A percentile compares a stretch with the other conserved stretches of the same genome.
phyloP scores from a whole-genome alignment of 2,329 filamentous ascomycete species.

The Stylonectria norvegica region DNA sequence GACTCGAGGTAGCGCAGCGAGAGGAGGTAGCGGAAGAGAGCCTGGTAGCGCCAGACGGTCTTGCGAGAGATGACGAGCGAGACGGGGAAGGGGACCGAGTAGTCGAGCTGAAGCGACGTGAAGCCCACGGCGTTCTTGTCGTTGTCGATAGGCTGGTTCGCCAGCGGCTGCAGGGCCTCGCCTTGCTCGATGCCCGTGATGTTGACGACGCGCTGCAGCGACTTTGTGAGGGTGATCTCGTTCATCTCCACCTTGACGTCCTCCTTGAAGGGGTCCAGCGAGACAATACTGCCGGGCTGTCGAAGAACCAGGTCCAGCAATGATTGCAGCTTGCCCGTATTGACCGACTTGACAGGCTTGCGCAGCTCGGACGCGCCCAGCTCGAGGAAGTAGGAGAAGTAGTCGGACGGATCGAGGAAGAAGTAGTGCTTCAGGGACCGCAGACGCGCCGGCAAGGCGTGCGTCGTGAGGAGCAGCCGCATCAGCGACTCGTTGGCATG shows the following conservation, averaged over 20 bases:
- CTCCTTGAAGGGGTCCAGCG: conserved; percentile 95
- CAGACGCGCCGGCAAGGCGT: conserved; percentile 81
- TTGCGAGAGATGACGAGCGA: conserved; percentile 94
- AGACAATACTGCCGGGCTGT: conserved; percentile 92
- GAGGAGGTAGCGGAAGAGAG: conserved; percentile 89
- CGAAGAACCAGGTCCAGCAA: conserved; percentile 92
- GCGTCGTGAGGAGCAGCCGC: conserved; percentile 85
- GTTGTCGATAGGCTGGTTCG: conserved; percentile 65
- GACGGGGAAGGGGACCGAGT: conserved; percentile 88
- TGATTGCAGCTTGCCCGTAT: conserved; percentile 89
- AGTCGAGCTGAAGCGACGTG: conserved; percentile 90
- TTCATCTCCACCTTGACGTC: conserved; percentile 98
- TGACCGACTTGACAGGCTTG: conserved; percentile 84
- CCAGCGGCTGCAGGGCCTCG: conserved; percentile 71
- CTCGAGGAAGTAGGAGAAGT: conserved; percentile 97
- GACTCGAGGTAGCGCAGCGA: conserved; percentile 87
- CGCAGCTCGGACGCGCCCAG: conserved; percentile 84
- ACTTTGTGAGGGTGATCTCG: conserved; percentile 86
- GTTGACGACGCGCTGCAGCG: conserved; percentile 92
- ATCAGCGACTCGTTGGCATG: conserved; percentile 93
- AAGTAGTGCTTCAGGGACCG: conserved; percentile 97
- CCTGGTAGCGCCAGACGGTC: conserved; percentile 94
- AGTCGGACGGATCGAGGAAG: conserved; percentile 96
- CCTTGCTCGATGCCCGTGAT: conserved; percentile 94
- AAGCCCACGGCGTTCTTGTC: conserved; percentile 88